A percentile compares a stretch with the other conserved stretches of the same genome.
Evolutionary conservation across 2,329 filamentous ascomycete genomes (phyloP).

Genomic region (Penicillium concentricum): DNA sequence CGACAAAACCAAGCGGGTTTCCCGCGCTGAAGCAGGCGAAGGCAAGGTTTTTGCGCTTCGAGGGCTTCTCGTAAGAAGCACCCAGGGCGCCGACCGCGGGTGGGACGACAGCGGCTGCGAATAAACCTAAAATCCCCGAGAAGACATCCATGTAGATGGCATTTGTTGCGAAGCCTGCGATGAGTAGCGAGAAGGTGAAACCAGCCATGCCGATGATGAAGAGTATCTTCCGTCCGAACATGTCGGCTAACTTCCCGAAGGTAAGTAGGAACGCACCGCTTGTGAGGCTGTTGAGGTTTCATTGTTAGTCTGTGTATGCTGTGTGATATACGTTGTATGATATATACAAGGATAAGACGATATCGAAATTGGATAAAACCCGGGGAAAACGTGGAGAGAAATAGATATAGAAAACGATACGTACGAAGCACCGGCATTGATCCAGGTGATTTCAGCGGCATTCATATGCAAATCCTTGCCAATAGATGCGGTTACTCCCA

Average conservation of each 20-base stretch:
- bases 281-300: slow-evolving; percentile 47
- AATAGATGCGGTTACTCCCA: slow-evolving; percentile 63
- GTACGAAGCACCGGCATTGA: slow-evolving; percentile 60
- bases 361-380: background rate
- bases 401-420: slow-evolving; percentile 17
- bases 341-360: background rate
- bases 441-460: slow-evolving; percentile 66
- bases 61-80: slow-evolving; percentile 61
- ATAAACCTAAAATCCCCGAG: slow-evolving; percentile 64
- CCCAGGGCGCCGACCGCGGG: slow-evolving; percentile 65
- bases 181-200: slow-evolving; percentile 58
- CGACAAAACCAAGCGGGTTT: slow-evolving; percentile 58
- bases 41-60: slow-evolving; percentile 61
- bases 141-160: slow-evolving; percentile 62
- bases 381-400: background rate
- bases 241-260: slow-evolving; percentile 64
- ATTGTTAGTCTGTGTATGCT: slow-evolving; percentile 6
- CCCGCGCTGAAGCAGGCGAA: slow-evolving; percentile 64
- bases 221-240: slow-evolving; percentile 63
- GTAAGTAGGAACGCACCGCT: slow-evolving; percentile 65
- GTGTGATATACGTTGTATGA: background rate
- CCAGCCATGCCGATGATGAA: slow-evolving; percentile 61
- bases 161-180: slow-evolving; percentile 59
- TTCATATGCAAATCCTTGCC: slow-evolving; percentile 61
- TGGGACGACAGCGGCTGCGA: slow-evolving; percentile 62